phyloP scores from a whole-genome alignment of 2,329 filamentous ascomycete species.

The Nigrospora sphaerica region DNA sequence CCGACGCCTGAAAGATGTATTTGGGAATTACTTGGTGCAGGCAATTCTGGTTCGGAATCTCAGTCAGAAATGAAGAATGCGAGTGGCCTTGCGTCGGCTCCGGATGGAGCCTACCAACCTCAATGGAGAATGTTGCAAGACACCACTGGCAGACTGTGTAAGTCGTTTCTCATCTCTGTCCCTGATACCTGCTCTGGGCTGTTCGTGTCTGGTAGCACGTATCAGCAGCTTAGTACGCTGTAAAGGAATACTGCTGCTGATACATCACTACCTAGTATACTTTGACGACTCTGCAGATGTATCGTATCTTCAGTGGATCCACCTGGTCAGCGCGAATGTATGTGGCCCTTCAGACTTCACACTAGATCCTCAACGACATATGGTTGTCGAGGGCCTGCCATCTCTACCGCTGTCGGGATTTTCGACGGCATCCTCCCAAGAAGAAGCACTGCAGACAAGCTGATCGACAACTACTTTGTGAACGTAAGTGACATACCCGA shows the following conservation, averaged over 20 bases:
- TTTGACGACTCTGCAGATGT: conserved; percentile 57
- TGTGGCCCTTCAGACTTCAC: conserved; percentile 51
- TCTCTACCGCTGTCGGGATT: conserved; percentile 35
- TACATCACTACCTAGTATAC: conserved; percentile 28
- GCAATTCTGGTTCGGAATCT: conserved; percentile 21
- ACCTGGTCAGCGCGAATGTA: conserved; percentile 50
- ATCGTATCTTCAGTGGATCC: conserved; percentile 54
- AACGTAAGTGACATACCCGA: conserved; percentile 35
- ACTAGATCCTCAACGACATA: conserved; percentile 46
- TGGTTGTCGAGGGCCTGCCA: conserved; percentile 47
- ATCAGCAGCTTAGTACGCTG: too few relatives aligned
- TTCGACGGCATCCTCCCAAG: conserved; percentile 50
- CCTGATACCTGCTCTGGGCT: too few relatives aligned
- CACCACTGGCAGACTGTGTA: conserved; percentile 47
- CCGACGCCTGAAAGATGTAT: not conserved
- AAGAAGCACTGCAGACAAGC: conserved; percentile 41
- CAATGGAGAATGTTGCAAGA: conserved; percentile 51
- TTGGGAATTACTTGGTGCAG: conserved; percentile 9
- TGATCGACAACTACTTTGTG: conserved; percentile 53
- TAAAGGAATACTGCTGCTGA: too few relatives aligned
- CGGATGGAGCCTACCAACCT: conserved; percentile 46
- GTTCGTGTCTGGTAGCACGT: too few relatives aligned
- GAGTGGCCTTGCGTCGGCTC: conserved; percentile 41
- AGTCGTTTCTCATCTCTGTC: conserved; percentile 16
- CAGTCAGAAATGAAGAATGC: conserved; percentile 28